phyloP scores from a whole-genome alignment of 2,329 filamentous ascomycete species.

The Passalora sequoiae region DNA sequence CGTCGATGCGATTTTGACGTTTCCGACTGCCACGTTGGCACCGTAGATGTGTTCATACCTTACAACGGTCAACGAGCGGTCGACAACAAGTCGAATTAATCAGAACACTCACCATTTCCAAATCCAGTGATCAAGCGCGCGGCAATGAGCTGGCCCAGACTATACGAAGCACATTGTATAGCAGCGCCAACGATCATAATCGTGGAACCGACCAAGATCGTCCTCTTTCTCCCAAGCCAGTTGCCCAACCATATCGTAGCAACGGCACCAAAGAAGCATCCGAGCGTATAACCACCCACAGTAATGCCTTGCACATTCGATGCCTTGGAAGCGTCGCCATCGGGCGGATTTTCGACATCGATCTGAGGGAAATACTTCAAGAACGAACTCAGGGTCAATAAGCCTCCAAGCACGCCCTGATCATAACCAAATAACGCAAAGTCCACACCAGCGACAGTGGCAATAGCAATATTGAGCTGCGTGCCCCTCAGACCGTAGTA shows the following conservation, averaged over 20 bases:
- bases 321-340: constrained; percentile 5
- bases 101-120: constrained; percentile 33
- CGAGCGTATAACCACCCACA: constrained; percentile 23
- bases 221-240: constrained; percentile 52
- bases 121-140: constrained; percentile 49
- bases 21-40: constrained; percentile 46
- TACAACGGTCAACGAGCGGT: constrained; percentile 28
- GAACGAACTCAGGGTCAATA: constrained; percentile 41
- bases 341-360: constrained; percentile 24
- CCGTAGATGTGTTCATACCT: constrained; percentile 36
- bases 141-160: constrained; percentile 44
- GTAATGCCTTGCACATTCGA: constrained; percentile 40
- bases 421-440: constrained; percentile 26
- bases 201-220: constrained; percentile 55
- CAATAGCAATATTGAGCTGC: constrained; percentile 40
- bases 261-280: constrained; percentile 23
- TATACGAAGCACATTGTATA: constrained; percentile 51
- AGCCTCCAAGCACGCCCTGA: constrained; percentile 40
- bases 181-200: constrained; percentile 57
- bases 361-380: constrained; percentile 34
- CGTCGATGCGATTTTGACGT: constrained; percentile 85
- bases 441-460: constrained; percentile 42
- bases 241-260: constrained; percentile 51
- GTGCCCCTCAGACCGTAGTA: constrained; percentile 41
- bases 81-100: constrained; percentile 25